Evolutionary conservation across 345 rosid genomes (phyloP), one percentile per base, ranked within the genome.

Genomic region (Syzygium grande): DNA sequence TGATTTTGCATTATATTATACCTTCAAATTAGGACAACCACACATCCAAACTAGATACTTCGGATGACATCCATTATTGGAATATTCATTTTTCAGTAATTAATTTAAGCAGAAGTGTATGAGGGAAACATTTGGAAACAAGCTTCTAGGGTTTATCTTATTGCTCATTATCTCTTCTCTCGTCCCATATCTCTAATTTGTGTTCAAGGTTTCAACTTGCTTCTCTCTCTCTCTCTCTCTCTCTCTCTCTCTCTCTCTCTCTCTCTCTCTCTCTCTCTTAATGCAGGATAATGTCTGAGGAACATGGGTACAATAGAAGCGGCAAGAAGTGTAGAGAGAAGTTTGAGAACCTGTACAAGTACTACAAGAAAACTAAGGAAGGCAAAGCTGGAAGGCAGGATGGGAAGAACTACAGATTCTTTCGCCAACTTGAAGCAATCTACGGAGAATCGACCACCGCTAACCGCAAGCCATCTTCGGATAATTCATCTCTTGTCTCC

Each of bases 281-380:
- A 4, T 63, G 34, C 84, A 94, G 94, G 89, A 91, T 93, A 88
- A 92, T 94, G 95, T 86, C 90, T 15, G 94, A 92, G 85, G 96
- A 93, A 88, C 90, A 92, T 87, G 95, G 96, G 41, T 94, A 93
- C 91, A 87, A 87, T 11, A 92, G 94, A 84, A 93, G 92, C 87
- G 95, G 93, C 52, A 93, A 93, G 89, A 93, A 93, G 92, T 93
- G 96, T 79, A 90, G 94, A 85, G 96, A 94, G 87, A 94, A 93
- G 89, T 94, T 94, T 84, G 96, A 94, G 89, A 94, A 94, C 88
- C 84, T 93, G 89, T 92, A 94, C 92, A 94, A 94, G 90, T 94
- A 94, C 85, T 93, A 94, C 90, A 94, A 94, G 93, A 94, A 93
- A 88, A 94, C 96, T 38, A 94, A 92, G 90, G 95, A 92, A 85